phyloP scores from a whole-genome alignment of 305 asterid species.

The Fraxinus xanthoxyloides region DNA sequence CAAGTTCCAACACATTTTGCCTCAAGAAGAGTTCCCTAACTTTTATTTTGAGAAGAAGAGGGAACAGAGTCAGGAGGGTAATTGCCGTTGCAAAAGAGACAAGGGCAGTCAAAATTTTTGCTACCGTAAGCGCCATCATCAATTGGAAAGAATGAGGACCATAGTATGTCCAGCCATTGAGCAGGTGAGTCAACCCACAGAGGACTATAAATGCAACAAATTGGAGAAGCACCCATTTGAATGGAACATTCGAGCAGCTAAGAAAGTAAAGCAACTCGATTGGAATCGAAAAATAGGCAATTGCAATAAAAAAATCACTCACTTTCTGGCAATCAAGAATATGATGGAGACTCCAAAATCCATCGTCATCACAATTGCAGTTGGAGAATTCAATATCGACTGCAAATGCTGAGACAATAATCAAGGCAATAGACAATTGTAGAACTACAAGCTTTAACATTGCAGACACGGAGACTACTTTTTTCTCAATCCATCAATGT shows the following conservation, averaged over 20 bases:
- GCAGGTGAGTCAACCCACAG: slow-evolving; percentile 94
- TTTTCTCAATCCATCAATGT: slow-evolving; percentile 36
- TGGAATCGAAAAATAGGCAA: slow-evolving; percentile 94
- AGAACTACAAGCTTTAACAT: slow-evolving; percentile 58
- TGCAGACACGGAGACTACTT: slow-evolving; percentile 35
- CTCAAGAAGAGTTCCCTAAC: slow-evolving; percentile 76
- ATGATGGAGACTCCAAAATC: slow-evolving; percentile 71
- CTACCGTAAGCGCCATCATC: slow-evolving; percentile 80
- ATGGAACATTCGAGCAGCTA: slow-evolving; percentile 83
- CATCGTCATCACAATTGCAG: slow-evolving; percentile 83
- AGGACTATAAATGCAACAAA: slow-evolving; percentile 88
- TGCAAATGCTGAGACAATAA: slow-evolving; percentile 42
- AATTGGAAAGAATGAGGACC: slow-evolving; percentile 88
- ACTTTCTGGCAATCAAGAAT: slow-evolving; percentile 78
- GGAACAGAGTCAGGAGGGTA: slow-evolving; percentile 75
- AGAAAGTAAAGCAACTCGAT: slow-evolving; percentile 86
- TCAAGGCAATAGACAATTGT: slow-evolving; percentile 37
- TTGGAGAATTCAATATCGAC: slow-evolving; percentile 54
- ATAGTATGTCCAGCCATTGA: slow-evolving; percentile 89
- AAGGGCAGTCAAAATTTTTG: slow-evolving; percentile 83
- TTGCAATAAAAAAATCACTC: slow-evolving; percentile 87
- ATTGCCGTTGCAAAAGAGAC: slow-evolving; percentile 96
- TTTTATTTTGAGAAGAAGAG: slow-evolving; percentile 75
- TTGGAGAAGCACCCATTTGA: slow-evolving; percentile 90
- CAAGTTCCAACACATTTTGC: slow-evolving; percentile 91